phyloP scores from a whole-genome alignment of 2,329 filamentous ascomycete genomes.

The Aspergillus uvarum region DNA sequence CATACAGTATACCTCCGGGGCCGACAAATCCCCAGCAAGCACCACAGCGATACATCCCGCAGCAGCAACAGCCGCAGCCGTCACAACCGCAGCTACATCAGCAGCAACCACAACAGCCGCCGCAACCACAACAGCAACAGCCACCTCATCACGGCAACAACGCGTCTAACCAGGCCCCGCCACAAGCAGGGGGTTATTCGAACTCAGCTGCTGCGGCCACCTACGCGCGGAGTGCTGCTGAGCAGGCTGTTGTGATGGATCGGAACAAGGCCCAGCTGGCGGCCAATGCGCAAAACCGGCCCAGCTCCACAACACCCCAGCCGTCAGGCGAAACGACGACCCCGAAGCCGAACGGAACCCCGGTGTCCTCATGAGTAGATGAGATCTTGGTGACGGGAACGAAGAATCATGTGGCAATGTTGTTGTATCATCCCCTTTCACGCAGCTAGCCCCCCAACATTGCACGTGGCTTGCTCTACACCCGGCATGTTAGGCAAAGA shows the following conservation, averaged over 20 bases:
- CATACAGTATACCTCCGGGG: constrained; percentile 34
- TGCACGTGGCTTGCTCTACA: background rate
- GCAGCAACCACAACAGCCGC: constrained; percentile 21
- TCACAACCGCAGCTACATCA: constrained; percentile 26
- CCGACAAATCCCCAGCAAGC: constrained; percentile 27
- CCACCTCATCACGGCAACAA: constrained; percentile 28
- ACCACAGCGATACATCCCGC: constrained; percentile 28
- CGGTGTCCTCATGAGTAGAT: constrained; percentile 25
- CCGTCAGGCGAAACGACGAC: constrained; percentile 33
- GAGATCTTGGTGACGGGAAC: background rate
- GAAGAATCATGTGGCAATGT: constrained; percentile 5
- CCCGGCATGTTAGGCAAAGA: background rate
- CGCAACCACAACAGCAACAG: constrained; percentile 28
- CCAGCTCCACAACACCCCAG: constrained; percentile 35
- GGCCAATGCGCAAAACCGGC: constrained; percentile 28
- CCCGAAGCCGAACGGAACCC: constrained; percentile 34
- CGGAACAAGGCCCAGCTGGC: constrained; percentile 40
- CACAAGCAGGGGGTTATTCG: constrained; percentile 32
- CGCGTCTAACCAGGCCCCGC: constrained; percentile 31
- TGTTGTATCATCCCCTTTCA: constrained; percentile 6
- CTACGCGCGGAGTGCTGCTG: constrained; percentile 41
- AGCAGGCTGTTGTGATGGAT: constrained; percentile 42
- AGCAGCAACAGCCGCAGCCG: constrained; percentile 30
- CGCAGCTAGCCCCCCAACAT: background rate
- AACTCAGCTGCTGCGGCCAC: constrained; percentile 37